Conservation (phyloP, 1,284 basidiomycete genomes). For the Naganishia cerealis region DNA sequence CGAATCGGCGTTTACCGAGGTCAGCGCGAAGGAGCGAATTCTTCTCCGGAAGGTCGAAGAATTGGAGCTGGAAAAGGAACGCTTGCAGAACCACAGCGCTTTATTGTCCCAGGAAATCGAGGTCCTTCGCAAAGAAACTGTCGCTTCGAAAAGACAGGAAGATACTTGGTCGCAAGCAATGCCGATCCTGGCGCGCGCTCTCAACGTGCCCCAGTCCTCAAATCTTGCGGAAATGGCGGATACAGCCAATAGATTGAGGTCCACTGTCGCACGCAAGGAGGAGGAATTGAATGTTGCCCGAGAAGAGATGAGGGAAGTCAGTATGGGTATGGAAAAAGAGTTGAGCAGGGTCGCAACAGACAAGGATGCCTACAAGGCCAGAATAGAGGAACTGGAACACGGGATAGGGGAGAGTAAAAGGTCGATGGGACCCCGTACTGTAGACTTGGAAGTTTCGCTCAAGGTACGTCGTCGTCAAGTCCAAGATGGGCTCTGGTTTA, state of each 20-base stretch:
- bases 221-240: slow-evolving; percentile 43
- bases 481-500: background rate
- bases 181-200: slow-evolving; percentile 43
- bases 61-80: slow-evolving; percentile 45
- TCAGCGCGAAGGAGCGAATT: slow-evolving; percentile 9
- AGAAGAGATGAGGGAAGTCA: slow-evolving; percentile 56
- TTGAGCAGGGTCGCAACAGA: slow-evolving; percentile 62
- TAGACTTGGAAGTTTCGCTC: slow-evolving; percentile 59
- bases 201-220: slow-evolving; percentile 55
- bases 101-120: slow-evolving; percentile 50
- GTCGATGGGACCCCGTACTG: slow-evolving; percentile 55
- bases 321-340: slow-evolving; percentile 60
- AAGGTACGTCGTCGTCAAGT: slow-evolving; percentile 56
- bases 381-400: slow-evolving; percentile 58
- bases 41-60: slow-evolving; percentile 33
- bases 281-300: slow-evolving; percentile 55
- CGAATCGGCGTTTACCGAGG: slow-evolving; percentile 34
- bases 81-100: slow-evolving; percentile 38
- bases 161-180: slow-evolving; percentile 53
- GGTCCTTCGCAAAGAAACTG: slow-evolving; percentile 56
- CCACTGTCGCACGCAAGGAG: slow-evolving; percentile 57
- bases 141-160: slow-evolving; percentile 53
- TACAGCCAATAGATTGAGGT: slow-evolving; percentile 46
- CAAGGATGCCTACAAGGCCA: slow-evolving; percentile 59
- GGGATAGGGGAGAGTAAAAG: slow-evolving; percentile 58